These are phyloP conservation scores for Protostelium mycophagum DNA, from an alignment of 78 protist species.

Conservation along the genomic window DNA sequence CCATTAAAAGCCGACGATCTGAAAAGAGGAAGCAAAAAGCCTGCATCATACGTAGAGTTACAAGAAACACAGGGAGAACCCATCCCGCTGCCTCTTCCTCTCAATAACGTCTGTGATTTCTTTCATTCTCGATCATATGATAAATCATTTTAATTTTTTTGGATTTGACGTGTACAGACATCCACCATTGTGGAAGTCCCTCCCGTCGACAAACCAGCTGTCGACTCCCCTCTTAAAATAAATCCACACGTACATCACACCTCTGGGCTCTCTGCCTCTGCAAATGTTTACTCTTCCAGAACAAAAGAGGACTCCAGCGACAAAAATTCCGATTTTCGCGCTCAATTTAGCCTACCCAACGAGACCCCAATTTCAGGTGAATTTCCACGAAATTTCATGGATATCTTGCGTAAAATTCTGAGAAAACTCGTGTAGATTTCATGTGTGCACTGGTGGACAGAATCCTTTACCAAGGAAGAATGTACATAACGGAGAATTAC, in stretches of 20 bases:
- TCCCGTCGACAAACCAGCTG: too few species aligned
- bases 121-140: too few species aligned
- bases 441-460: not conserved
- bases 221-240: too few species aligned
- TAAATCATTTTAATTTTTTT: too few species aligned
- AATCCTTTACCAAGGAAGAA: not conserved
- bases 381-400: not conserved
- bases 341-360: not conserved
- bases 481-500: not conserved
- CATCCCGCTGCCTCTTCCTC: too few species aligned
- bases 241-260: not conserved
- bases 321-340: not conserved
- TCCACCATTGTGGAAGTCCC: too few species aligned
- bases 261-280: not conserved
- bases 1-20: too few species aligned
- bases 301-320: not conserved
- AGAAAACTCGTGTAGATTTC: not conserved
- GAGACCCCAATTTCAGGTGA: not conserved
- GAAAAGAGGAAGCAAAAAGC: too few species aligned
- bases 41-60: too few species aligned
- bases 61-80: too few species aligned
- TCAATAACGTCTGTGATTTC: too few species aligned
- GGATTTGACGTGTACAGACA: too few species aligned
- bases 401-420: not conserved
- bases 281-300: not conserved